Evolutionary conservation across 345 rosid genomes (phyloP).

Genomic region (Syzygium jambos): DNA sequence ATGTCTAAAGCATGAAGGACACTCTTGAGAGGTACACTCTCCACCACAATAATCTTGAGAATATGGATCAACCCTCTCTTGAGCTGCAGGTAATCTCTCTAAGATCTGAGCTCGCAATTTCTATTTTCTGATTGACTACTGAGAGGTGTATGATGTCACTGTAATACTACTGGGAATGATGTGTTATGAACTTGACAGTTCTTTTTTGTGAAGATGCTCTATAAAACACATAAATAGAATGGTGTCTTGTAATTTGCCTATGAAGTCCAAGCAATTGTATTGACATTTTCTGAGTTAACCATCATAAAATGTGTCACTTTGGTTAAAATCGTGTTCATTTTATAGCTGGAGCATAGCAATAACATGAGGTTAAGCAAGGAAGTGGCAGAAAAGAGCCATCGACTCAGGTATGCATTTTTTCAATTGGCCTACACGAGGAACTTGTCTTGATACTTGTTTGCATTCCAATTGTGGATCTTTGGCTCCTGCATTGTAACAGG

Average conservation of each 20-base stretch:
- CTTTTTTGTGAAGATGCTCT: background rate
- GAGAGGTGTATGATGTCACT: background rate
- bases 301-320: background rate
- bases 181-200: background rate
- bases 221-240: background rate
- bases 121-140: background rate
- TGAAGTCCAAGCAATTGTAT: background rate
- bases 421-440: background rate
- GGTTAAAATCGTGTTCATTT: background rate
- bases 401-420: conserved; percentile 27
- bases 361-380: conserved; percentile 37
- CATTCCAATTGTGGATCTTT: background rate
- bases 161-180: background rate
- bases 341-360: conserved; percentile 41
- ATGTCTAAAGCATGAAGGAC: conserved; percentile 39
- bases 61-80: conserved; percentile 34
- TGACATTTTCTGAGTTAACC: background rate
- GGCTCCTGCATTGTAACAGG: conserved; percentile 9
- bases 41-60: conserved; percentile 37
- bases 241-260: background rate
- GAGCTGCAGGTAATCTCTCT: conserved; percentile 40
- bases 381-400: conserved; percentile 39
- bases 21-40: conserved; percentile 31
- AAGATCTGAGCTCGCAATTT: background rate
- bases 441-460: background rate